Conservation (phyloP, 2,329 filamentous ascomycete species). For the Hawksworthiomyces lignivorus region DNA sequence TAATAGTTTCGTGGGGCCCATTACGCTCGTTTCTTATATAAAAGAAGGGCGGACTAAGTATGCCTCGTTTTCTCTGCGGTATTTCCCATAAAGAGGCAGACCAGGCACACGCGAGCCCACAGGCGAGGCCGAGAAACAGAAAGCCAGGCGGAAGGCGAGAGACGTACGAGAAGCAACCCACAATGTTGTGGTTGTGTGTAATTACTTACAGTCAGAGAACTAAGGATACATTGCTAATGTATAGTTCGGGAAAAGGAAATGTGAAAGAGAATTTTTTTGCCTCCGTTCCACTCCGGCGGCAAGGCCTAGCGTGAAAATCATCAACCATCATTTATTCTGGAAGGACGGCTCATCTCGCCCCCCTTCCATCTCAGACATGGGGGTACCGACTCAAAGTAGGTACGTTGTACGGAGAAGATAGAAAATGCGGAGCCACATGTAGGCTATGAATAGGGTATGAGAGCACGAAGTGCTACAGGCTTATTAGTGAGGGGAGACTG, state of each 20-base stretch:
- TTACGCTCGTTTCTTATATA: conserved; percentile 8
- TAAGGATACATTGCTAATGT: background rate
- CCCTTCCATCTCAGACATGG: no score
- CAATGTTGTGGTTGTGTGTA: background rate
- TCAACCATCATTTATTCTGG: no score
- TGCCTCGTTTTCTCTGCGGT: no score
- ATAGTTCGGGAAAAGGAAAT: background rate
- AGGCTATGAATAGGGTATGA: no score
- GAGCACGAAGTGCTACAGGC: no score
- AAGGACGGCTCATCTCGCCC: no score
- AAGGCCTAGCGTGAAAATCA: conserved; percentile 11
- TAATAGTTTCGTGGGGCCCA: conserved; percentile 3
- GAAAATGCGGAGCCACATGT: no score
- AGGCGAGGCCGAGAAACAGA: background rate
- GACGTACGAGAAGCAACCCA: background rate
- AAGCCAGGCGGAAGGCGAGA: background rate
- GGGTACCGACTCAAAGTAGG: no score
- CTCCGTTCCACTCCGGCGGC: conserved; percentile 12
- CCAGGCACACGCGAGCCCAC: background rate
- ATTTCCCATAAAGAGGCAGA: no score
- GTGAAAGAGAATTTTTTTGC: conserved; percentile 7
- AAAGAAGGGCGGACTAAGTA: conserved; percentile 5
- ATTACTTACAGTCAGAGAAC: conserved; percentile 5
- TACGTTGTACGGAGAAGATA: no score
- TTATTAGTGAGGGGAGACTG: no score